Conservation (phyloP, 2,329 filamentous ascomycete genomes). For the Teratosphaeria epicoccoides region DNA sequence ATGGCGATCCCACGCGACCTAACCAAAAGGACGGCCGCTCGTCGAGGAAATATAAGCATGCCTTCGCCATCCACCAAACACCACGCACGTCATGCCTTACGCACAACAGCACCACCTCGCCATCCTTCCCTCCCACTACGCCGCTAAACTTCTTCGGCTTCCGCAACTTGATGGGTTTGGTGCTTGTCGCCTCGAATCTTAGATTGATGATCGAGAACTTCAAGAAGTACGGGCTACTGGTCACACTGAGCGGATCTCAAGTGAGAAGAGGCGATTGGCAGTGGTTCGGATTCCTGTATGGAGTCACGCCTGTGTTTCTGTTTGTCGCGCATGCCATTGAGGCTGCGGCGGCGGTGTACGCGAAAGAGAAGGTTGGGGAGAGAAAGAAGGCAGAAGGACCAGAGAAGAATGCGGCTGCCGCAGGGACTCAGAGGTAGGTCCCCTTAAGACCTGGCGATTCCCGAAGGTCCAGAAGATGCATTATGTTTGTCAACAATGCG, state of each 20-base stretch:
- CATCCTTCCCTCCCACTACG: slow-evolving; percentile 21
- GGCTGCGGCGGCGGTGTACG: slow-evolving; percentile 67
- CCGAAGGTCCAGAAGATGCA: background rate
- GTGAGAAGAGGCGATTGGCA: slow-evolving; percentile 16
- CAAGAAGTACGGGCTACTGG: slow-evolving; percentile 92
- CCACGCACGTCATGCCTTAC: slow-evolving; percentile 70
- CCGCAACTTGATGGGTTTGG: slow-evolving; percentile 89
- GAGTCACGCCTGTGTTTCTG: slow-evolving; percentile 81
- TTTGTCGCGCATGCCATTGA: slow-evolving; percentile 88
- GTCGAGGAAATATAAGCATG: slow-evolving; percentile 72
- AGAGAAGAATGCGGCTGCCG: slow-evolving; percentile 7
- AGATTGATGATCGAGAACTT: slow-evolving; percentile 94
- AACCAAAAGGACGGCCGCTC: background rate
- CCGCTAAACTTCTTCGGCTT: slow-evolving; percentile 85
- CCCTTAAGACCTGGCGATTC: background rate
- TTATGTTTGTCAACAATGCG: background rate
- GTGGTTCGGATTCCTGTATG: slow-evolving; percentile 52
- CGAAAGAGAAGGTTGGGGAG: slow-evolving; percentile 55
- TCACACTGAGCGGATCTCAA: slow-evolving; percentile 65
- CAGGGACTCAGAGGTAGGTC: slow-evolving; percentile 2
- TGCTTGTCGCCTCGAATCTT: slow-evolving; percentile 83
- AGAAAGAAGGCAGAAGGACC: slow-evolving; percentile 29
- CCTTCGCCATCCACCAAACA: slow-evolving; percentile 71
- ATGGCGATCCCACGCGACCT: background rate
- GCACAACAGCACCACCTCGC: slow-evolving; percentile 55